Percentiles rank a stretch among this genome's conserved stretches.
Conservation (phyloP, 2,329 filamentous ascomycete species). For the Leptographium galeiforme region DNA sequence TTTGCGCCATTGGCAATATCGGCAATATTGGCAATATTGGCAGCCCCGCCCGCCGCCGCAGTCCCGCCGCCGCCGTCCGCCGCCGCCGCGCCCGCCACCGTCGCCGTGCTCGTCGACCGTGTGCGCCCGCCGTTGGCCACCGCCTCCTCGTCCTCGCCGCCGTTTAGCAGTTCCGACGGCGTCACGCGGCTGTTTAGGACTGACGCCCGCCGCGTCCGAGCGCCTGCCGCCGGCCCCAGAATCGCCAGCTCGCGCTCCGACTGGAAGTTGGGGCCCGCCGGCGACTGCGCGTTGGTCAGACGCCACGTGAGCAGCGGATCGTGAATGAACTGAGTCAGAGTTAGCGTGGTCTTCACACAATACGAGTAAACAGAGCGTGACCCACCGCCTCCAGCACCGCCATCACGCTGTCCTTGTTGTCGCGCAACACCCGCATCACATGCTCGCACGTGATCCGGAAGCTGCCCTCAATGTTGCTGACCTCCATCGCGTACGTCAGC, state of each 20-base stretch:
- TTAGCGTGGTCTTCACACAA: constrained; percentile 9
- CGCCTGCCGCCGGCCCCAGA: constrained; percentile 25
- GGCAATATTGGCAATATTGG: neutral
- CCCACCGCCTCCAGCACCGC: constrained; percentile 92
- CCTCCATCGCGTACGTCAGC: constrained; percentile 99
- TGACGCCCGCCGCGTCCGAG: constrained; percentile 49
- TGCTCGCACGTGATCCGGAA: constrained; percentile 98
- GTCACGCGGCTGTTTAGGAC: constrained; percentile 52
- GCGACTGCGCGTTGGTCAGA: constrained; percentile 52
- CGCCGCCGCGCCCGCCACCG: constrained; percentile 22
- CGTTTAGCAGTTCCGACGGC: constrained; percentile 35
- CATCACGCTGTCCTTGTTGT: constrained; percentile 98
- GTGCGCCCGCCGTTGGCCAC: neutral
- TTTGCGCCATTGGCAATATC: neutral
- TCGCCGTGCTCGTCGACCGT: neutral
- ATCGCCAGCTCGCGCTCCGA: constrained; percentile 45
- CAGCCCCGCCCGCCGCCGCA: constrained; percentile 3
- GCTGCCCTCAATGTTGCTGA: constrained; percentile 97
- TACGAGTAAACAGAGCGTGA: constrained; percentile 17
- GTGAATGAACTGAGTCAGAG: constrained; percentile 74
- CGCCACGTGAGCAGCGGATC: constrained; percentile 98
- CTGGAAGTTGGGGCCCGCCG: constrained; percentile 53
- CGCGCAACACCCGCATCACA: constrained; percentile 89
- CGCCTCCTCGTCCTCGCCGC: neutral
- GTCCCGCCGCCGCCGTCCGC: constrained; percentile 20